Conservation (phyloP, 75 land plant genomes). For the Pinus taeda region DNA sequence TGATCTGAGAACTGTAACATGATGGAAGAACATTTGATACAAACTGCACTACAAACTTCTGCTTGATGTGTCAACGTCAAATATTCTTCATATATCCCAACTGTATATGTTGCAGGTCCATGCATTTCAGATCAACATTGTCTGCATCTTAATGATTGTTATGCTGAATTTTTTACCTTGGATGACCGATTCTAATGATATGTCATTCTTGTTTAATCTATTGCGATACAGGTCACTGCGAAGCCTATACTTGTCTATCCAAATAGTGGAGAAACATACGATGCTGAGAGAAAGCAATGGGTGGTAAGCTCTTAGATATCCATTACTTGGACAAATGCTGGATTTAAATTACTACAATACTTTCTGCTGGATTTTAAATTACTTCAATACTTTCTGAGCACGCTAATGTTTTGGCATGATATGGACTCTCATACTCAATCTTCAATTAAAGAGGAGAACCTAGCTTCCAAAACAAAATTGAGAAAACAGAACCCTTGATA, state of each 20-base stretch:
- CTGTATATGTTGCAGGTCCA: no score
- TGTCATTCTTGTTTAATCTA: no score
- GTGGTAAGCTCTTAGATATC: conserved; percentile 52
- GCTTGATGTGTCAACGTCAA: no score
- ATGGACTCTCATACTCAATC: background rate
- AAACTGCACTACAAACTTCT: no score
- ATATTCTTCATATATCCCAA: no score
- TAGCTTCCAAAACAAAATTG: background rate
- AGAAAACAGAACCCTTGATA: background rate
- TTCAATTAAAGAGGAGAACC: background rate
- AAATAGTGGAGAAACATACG: conserved; percentile 94
- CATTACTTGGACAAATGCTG: background rate
- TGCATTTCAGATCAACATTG: no score
- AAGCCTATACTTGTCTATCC: conserved; percentile 92
- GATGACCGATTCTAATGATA: no score
- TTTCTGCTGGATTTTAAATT: background rate
- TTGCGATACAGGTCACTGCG: conserved; percentile 55
- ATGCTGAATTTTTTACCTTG: no score
- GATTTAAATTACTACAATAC: background rate
- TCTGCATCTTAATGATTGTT: no score
- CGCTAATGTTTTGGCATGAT: background rate
- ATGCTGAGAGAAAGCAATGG: conserved; percentile 78
- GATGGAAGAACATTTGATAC: no score
- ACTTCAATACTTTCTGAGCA: background rate
- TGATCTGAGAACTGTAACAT: no score